Evolutionary conservation across 2,329 filamentous ascomycete genomes (phyloP), one percentile per base, ranked within the genome.

Genomic region (Penicillium sp.): DNA sequence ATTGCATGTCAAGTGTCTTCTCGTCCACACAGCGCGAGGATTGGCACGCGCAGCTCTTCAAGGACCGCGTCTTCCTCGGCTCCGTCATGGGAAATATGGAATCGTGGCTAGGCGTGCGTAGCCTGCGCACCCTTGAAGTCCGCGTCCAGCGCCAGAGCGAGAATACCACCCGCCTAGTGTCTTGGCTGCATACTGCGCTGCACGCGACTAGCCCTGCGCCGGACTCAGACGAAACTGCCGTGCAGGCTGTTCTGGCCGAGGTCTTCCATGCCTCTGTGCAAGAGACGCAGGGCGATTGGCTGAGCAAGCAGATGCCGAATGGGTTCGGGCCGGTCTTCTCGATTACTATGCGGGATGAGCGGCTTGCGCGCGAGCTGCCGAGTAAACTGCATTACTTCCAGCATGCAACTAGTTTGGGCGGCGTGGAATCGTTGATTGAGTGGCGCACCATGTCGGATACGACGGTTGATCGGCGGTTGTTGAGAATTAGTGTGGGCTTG

Each of bases 371-470:
- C 59, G 72, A 77, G 23, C 73, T 99, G 58, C 94, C 94, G 3
- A 89, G 87, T 65, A 89, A 89, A 71, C 74, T 97, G 68, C 69
- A 79, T 2, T 80, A 96, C 36, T 97, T 97, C 77, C 90, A 96
- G 64, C 94, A 99, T 73, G 93, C 94, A 4, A 99, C 94, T 2
- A 96, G 90, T 70, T 74, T 97, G 24, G 94, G 94, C 5, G 93
- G 94, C 3, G 91, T 97, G 8, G 94, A 97, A 81, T 94, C 90
- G 66, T 74, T 97, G 77, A 91, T 99, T 62, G 94, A 99, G 80
- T 99, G 94, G 94, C 81, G 94, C 52, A 84, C 88, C 40, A 94
- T 99, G 90, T 87, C 86, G 52, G 94, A 99, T 77, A 64, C 74
- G 2, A 78, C 71, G 1, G 86, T 95, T 30, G 90, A 95, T 66